Conservation (phyloP, 345 rosid genomes). For the Rhodamnia argentea region DNA sequence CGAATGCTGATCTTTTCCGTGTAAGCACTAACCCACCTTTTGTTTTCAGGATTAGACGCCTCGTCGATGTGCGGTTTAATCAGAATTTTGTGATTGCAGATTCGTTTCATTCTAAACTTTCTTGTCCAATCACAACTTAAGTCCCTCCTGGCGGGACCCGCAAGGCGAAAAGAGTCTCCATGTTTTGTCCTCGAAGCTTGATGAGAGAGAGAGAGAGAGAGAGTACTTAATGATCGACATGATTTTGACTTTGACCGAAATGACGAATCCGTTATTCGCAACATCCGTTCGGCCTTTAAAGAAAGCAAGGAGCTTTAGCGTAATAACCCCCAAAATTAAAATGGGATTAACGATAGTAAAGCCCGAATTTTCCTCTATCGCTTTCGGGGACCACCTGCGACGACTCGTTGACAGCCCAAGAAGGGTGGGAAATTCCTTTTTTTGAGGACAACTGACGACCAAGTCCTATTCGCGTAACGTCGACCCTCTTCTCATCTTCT, state of each 20-base stretch:
- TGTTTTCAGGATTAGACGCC: background rate
- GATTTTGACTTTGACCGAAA: background rate
- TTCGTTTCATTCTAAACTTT: background rate
- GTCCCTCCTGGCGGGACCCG: background rate
- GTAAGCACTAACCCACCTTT: background rate
- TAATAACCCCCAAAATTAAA: background rate
- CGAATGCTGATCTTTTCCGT: background rate
- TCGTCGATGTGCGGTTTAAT: background rate
- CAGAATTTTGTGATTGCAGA: background rate
- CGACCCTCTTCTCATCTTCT: background rate
- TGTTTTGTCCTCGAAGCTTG: background rate
- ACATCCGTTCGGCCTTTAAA: background rate
- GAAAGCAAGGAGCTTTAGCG: background rate
- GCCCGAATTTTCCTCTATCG: background rate
- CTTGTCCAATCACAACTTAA: background rate
- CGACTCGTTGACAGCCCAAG: background rate
- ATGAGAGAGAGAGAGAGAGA: background rate
- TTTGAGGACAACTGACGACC: background rate
- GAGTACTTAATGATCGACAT: background rate
- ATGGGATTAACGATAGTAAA: background rate
- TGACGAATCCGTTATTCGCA: background rate
- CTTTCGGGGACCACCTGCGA: background rate
- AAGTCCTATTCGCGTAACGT: background rate
- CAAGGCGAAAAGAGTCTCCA: background rate
- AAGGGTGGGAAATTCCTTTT: background rate